Evolutionary conservation across 768 basidiomycete species (phyloP).

Genomic region (Basidioascus undulatus): DNA sequence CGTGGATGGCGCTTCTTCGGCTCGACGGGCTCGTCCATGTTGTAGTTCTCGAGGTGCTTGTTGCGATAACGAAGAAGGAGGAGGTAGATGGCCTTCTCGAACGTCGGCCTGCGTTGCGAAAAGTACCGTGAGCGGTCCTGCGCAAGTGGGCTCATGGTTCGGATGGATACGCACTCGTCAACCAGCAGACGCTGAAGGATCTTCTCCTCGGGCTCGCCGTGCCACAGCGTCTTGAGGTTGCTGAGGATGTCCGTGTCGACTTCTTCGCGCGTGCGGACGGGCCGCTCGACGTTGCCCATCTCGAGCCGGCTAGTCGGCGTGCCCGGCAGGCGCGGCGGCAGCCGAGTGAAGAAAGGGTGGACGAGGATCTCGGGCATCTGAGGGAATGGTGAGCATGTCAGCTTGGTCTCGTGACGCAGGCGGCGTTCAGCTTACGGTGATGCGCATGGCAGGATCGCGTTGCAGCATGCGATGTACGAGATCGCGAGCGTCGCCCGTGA

Average conservation of each 20-base stretch:
- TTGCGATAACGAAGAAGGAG: constrained; percentile 64
- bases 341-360: constrained; percentile 56
- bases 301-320: constrained; percentile 22
- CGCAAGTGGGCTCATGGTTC: not conserved
- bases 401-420: not conserved
- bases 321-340: constrained; percentile 10
- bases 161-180: constrained; percentile 21
- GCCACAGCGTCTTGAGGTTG: constrained; percentile 82
- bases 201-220: constrained; percentile 42
- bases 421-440: constrained; percentile 31
- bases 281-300: constrained; percentile 41
- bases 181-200: constrained; percentile 39
- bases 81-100: constrained; percentile 92
- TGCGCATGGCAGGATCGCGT: constrained; percentile 53
- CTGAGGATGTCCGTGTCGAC: constrained; percentile 76
- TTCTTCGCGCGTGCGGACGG: constrained; percentile 34
- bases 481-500: constrained; percentile 65
- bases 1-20: constrained; percentile 10
- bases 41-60: constrained; percentile 44
- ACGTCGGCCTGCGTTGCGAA: constrained; percentile 31
- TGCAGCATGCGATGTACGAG: constrained; percentile 68
- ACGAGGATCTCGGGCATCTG: constrained; percentile 66
- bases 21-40: constrained; percentile 37
- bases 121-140: not conserved
- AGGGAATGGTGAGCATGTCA: not conserved